Evolutionary conservation across 2,329 filamentous ascomycete species (phyloP), one percentile per base, ranked within the genome.

Genomic region (Pestalotiopsis fici): DNA sequence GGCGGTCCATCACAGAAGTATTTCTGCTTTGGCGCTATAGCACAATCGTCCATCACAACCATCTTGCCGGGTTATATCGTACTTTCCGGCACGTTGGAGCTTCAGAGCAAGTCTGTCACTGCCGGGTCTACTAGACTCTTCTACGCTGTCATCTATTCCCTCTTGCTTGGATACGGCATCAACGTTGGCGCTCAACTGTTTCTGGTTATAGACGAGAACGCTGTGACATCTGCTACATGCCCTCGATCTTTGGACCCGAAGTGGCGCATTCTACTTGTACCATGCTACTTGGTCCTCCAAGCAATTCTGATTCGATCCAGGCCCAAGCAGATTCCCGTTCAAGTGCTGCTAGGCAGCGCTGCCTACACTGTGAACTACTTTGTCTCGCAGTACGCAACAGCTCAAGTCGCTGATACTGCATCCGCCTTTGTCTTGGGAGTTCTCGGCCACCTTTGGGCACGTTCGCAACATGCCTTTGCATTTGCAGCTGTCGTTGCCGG

Each of bases 41-140:
- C 88, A 2, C 88, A 91, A 71, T 86, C 88, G 11, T 86, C 89
- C 4, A 91, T 91, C 69, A 89, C 88, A 15, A 83, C 91, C 70
- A 88, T 91, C 62, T 80, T 92, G 11, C 90, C 90, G 0, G 90
- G 89, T 1, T 91, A 90, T 72, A 84, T 88, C 28, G 88, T 91
- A 35, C 84, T 78, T 23, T 75, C 74, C 63, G 72, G 75, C n/a
- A 76, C 76, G 37, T 83, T 93, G 61, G 91, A 93, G 75, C 83
- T 93, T 0, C 91, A 93, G 71, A 91, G 88, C 25, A 87, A 88
- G 64, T 89, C 89, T 69, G 86, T 93, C 65, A 87, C 93, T 0
- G 89, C 91, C 0, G 91, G 91, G 0, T 92, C 90, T 0, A 91
- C 93, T 25, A 89, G 91, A 27, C 91, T 93, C 81, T 90, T 93